Conservation (phyloP, 805 yeast genomes). For the Wickerhamomyces pijperi region DNA sequence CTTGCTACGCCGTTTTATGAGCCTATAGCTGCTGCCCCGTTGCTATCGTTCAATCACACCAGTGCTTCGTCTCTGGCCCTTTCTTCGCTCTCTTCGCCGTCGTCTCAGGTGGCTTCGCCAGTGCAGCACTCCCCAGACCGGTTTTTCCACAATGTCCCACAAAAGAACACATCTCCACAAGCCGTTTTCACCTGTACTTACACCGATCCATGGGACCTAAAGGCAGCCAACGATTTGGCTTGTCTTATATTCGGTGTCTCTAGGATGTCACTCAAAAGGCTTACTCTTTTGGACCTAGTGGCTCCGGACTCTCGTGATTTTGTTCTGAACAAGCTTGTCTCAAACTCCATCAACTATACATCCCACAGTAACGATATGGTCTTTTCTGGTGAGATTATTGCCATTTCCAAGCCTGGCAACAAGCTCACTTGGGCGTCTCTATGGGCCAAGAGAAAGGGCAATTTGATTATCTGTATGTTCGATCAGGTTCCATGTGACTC, state of each 20-base stretch:
- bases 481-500: slow-evolving; percentile 74
- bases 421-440: slow-evolving; percentile 74
- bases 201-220: slow-evolving; percentile 67
- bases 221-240: slow-evolving; percentile 83
- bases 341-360: slow-evolving; percentile 16
- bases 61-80: slow-evolving; percentile 22
- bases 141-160: slow-evolving; percentile 56
- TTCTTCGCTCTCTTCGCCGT: slow-evolving; percentile 9
- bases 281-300: slow-evolving; percentile 64
- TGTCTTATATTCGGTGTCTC: slow-evolving; percentile 80
- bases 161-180: slow-evolving; percentile 65
- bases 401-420: slow-evolving; percentile 58
- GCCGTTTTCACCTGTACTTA: slow-evolving; percentile 75
- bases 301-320: slow-evolving; percentile 68
- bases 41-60: slow-evolving; percentile 12
- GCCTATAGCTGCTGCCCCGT: slow-evolving; percentile 16
- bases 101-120: not conserved
- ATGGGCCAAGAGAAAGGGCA: slow-evolving; percentile 77
- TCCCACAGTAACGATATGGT: slow-evolving; percentile 30
- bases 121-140: slow-evolving; percentile 15
- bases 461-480: slow-evolving; percentile 68
- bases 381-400: slow-evolving; percentile 78
- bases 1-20: slow-evolving; percentile 52
- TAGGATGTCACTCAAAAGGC: slow-evolving; percentile 44
- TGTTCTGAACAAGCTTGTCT: slow-evolving; percentile 44